Evolutionary conservation across 306 rosid species (phyloP), one percentile per base, ranked within the genome.

Genomic region (Cicer pinnatifidum): DNA sequence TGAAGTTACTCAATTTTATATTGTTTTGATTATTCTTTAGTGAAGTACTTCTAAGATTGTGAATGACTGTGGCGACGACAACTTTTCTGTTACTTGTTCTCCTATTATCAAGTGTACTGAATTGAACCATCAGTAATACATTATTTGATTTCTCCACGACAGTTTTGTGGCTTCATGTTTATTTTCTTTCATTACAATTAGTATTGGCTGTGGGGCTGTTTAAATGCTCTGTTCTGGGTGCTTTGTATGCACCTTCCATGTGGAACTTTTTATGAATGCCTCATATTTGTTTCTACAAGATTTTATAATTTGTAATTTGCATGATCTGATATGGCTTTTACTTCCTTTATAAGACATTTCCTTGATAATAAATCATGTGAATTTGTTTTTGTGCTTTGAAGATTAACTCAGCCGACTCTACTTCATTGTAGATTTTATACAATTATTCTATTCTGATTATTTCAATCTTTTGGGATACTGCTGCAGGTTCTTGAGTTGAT

Each of bases 401-500:
- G 68, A 54, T 6, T 60, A 35, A 63, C 51, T 38, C 37, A 54
- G 10, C 46, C 1, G 48, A 69, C 46, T 61, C 62, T 37, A 62
- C 65, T 61, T 69, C 45, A 11, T 65, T 78, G 19, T 46, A 75
- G 53, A 48, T 74, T 43, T 75, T 67, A 35, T 28, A 50, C 13
- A 70, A 39, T 69, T 67, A 23, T 69, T 66, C 50, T 19, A 9
- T 47, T 71, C 41, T 79, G 69, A 51, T 44, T 76, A 74, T 74
- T 67, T 70, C 71, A 5, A 44, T 76, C 73, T 17, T 17, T 23
- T 73, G 67, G 72, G 62, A 73, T 76, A 63, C 75, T 67, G 53
- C 67, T 75, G 79, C 78, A 94, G 98, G 98, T 85, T 82, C 96
- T 94, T 82, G 96, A 93, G 80, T 76, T 91, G 89, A 81, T 88